Percentiles rank a stretch among this genome's conserved stretches.
phyloP scores from a whole-genome alignment of 2,329 filamentous ascomycete species.

The Fusarium udum region DNA sequence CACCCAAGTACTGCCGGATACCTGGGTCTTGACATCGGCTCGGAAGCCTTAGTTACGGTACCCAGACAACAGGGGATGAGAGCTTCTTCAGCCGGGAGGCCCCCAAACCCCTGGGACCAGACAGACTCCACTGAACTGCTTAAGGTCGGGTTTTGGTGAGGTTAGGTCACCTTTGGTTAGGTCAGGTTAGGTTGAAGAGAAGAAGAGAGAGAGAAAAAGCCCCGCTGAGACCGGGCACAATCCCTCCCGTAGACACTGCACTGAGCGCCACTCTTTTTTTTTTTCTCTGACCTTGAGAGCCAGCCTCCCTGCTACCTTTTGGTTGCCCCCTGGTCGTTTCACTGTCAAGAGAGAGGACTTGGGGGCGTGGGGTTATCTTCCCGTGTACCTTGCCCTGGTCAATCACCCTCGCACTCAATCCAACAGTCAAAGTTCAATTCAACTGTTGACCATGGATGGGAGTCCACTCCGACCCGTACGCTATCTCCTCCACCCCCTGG shows the following conservation, averaged over 20 bases:
- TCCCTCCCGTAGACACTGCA: constrained; percentile 12
- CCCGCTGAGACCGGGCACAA: constrained; percentile 35
- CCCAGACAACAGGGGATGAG: constrained; percentile 30
- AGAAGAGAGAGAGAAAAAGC: not conserved
- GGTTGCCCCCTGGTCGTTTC: constrained; percentile 27
- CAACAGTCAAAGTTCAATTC: not conserved
- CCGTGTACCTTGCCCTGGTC: constrained; percentile 28
- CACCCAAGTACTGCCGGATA: constrained; percentile 7
- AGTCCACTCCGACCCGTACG: constrained; percentile 25
- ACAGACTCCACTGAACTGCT: constrained; percentile 21
- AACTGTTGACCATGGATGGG: constrained; percentile 1
- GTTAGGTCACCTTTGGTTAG: not conserved
- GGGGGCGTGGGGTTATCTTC: constrained; percentile 36
- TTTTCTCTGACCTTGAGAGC: constrained; percentile 15
- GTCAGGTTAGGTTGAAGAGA: constrained; percentile 5
- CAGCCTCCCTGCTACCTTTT: constrained; percentile 6
- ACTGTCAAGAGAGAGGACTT: not conserved
- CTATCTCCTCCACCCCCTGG: constrained; percentile 36
- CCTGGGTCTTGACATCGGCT: constrained; percentile 27
- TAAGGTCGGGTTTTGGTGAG: constrained; percentile 20
- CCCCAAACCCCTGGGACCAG: constrained; percentile 14
- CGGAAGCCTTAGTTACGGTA: constrained; percentile 17
- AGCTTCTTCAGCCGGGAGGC: constrained; percentile 21
- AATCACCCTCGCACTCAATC: not conserved
- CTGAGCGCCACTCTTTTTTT: constrained; percentile 23